These are phyloP conservation scores for Annulohypoxylon nitens DNA, from an alignment of 495 filamentous ascomycete genomes.

Conservation along the genomic window DNA sequence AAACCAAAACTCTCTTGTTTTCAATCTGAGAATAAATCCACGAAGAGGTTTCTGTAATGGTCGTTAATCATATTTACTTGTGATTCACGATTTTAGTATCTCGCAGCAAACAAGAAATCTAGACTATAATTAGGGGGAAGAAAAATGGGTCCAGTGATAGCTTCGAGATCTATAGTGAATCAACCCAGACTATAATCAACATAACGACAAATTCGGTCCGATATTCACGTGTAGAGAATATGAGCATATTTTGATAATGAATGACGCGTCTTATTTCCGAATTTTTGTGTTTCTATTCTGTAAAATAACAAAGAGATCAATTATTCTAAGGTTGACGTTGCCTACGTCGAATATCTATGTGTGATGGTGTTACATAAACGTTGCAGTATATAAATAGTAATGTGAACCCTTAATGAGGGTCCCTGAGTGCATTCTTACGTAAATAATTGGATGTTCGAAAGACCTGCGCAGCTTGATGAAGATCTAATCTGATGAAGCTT, in stretches of 20 bases:
- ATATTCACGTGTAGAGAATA: neutral
- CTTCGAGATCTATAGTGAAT: slow-evolving; percentile 9
- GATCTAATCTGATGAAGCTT: neutral
- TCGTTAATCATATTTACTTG: neutral
- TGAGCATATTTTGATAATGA: neutral
- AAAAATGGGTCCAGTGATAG: slow-evolving; percentile 5
- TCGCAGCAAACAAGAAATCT: neutral
- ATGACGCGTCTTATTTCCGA: neutral
- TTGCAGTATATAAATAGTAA: neutral
- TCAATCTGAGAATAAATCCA: neutral
- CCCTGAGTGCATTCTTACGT: neutral
- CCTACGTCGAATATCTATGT: neutral
- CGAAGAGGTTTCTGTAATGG: neutral
- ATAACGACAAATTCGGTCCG: slow-evolving; percentile 1
- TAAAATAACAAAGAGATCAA: neutral
- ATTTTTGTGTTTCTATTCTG: neutral
- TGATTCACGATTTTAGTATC: neutral
- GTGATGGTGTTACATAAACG: neutral
- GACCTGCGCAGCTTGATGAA: neutral
- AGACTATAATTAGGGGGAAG: neutral
- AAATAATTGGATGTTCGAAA: neutral
- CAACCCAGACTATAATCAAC: neutral
- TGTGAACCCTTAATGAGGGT: neutral
- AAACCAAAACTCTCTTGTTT: neutral
- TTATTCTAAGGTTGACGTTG: too few relatives aligned